Base-by-base conservation (phyloP, 2,329 filamentous ascomycete species). In the Lasiodiplodia citricola region DNA sequence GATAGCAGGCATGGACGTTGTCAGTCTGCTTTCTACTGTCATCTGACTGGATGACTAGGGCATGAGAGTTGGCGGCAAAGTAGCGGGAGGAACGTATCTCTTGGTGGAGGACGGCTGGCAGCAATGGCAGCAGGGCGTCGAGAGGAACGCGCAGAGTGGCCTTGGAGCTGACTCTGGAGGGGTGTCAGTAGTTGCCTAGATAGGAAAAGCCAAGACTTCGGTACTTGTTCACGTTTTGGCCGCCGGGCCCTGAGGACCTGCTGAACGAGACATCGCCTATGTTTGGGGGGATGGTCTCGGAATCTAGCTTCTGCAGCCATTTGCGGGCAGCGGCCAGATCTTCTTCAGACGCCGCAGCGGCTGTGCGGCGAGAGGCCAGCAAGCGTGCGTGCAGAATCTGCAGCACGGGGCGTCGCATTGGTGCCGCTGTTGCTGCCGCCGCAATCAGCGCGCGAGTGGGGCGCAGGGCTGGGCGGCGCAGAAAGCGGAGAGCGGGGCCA, bases 211-310 rank as follows among this genome's bases (percentile, higher is more conserved):
- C 60, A 50, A 60, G 41, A 67, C 71, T 25, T 50, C 82, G 72
- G 28, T 78, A 90, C 88, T 91, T 91, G 79, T 91, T 91, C 68
- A 91, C 88, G 80, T 91, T 90, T 77, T 91, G 88, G 13, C 88
- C 88, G 63, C 88, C 88, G 21, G 88, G 88, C 3, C 88, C 88
- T 65, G 87, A 88, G 2, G 88, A 89, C 69, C 88, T 83, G 75
- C 87, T 89, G 76, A 89, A 91, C 60, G 83, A 87, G 71, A 90
- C 75, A 70, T 88, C 84, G 73, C 87, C 84, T 68, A 90, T 82
- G 71, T 81, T 81, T 68, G 82, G 83, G 31, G 88, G 87, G 68
- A 90, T 85, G 16, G 85, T 83, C 16, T 85, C 82, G 67, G 83
- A 76, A 75, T 85, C 80, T 71, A 89, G 83, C 55, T 79, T 79